Conservation (phyloP, 768 basidiomycete species). For the Lyophyllum shimeji region DNA sequence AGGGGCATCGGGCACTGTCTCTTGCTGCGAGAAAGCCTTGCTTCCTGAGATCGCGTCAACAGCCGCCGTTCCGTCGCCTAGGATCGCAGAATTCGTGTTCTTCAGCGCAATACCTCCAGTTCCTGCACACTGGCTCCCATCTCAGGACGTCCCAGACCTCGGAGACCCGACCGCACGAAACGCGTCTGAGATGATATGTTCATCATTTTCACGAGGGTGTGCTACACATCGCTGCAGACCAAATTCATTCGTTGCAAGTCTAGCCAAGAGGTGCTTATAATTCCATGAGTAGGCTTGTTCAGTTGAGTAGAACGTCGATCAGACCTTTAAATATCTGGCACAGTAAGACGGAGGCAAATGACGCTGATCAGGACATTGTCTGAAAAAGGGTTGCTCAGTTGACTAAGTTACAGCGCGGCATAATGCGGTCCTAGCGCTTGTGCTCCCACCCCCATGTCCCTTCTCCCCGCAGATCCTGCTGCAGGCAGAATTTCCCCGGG, state of each 20-base stretch:
- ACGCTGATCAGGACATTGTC: no score
- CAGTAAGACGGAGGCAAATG: no score
- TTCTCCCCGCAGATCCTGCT: conserved; percentile 51
- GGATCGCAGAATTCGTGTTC: neutral
- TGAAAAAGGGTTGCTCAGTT: no score
- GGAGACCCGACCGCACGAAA: conserved; percentile 4
- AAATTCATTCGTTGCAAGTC: no score
- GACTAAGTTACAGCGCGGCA: neutral
- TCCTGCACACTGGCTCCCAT: conserved; percentile 4
- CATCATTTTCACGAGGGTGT: conserved; percentile 1
- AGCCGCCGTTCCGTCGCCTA: neutral
- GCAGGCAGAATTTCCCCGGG: conserved; percentile 35
- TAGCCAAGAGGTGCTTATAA: no score
- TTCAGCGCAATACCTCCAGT: conserved; percentile 4
- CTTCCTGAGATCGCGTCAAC: neutral
- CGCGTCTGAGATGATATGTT: conserved; percentile 1
- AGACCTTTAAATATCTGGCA: no score
- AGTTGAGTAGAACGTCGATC: no score
- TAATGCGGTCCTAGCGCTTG: no score
- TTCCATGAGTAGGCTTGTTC: no score
- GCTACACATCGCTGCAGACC: no score
- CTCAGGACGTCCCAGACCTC: neutral
- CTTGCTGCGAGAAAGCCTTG: conserved; percentile 5
- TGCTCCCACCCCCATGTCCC: conserved; percentile 42
- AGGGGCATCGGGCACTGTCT: no score